Conservation (phyloP, 2,329 filamentous ascomycete species). For the Trichoderma brevicompactum region DNA sequence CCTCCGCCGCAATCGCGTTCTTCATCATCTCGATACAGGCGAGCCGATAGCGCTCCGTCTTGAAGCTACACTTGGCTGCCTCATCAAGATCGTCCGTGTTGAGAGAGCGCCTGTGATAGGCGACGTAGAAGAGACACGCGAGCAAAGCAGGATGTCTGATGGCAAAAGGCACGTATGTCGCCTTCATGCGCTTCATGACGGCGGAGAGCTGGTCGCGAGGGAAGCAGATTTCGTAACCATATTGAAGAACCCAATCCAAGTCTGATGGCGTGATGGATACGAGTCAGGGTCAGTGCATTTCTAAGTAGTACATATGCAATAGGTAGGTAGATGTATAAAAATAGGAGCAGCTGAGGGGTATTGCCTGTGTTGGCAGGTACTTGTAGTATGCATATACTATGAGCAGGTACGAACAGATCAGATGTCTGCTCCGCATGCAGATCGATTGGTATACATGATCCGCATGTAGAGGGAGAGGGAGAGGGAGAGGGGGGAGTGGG, state of each 20-base stretch:
- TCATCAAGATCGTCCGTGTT: background rate
- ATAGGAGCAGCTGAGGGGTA: background rate
- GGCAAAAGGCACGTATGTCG: slow-evolving; percentile 21
- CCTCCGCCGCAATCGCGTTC: background rate
- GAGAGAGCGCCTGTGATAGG: slow-evolving; percentile 1
- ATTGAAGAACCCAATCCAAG: slow-evolving; percentile 21
- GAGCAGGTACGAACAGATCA: too few relatives aligned
- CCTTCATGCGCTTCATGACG: slow-evolving; percentile 9
- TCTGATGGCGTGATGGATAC: background rate
- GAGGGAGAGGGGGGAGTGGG: too few relatives aligned
- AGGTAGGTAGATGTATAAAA: background rate
- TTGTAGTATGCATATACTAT: too few relatives aligned
- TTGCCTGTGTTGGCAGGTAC: too few relatives aligned
- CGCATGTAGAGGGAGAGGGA: too few relatives aligned
- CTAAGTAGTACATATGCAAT: background rate
- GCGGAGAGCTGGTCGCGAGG: background rate
- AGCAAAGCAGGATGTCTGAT: slow-evolving; percentile 1
- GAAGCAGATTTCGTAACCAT: slow-evolving; percentile 24
- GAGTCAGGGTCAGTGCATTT: background rate
- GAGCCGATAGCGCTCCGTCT: background rate
- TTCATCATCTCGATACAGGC: slow-evolving; percentile 17
- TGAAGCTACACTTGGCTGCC: background rate
- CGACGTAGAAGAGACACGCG: slow-evolving; percentile 9
- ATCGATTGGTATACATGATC: too few relatives aligned
- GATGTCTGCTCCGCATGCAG: too few relatives aligned